Evolutionary conservation across 202 grass and related monocot species (phyloP), one percentile per base, ranked within the genome.

Genomic region (Elaeis oleifera): DNA sequence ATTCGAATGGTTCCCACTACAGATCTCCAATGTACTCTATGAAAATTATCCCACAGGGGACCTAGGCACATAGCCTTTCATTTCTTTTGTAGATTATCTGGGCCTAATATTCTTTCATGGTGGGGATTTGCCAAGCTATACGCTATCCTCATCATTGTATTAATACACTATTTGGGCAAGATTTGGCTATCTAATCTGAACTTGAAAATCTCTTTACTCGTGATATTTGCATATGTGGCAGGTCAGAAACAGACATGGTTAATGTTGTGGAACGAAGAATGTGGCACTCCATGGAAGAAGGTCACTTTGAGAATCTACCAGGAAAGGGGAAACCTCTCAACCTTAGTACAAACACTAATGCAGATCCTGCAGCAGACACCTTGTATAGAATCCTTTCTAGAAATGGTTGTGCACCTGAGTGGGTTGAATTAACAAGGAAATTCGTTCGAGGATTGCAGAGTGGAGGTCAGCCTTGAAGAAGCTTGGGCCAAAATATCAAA

Each of bases 281-380:
- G 79, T 90, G 86, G 83, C 83, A 84, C 56, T 90, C 90, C 3
- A 96, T 96, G 83, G 90, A 95, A 77, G 80, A 90, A 80, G 90
- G 90, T 9, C 83, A 90, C 32, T 90, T 95, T 53, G 90, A 95
- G 69, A 95, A 95, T 17, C 80, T 95, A 18, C 78, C 83, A 16
- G 90, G 90, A 50, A 95, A 87, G 75, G 90, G 90, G 23, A 86
- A 81, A 56, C 83, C 86, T 56, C 64, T 85, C 26, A 77, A 90
- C 60, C 74, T 90, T 19, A 51, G 28, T 25, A 69, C 80, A 50
- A 90, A 88, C 23, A 83, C 90, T 20, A 81, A 96, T 48, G 86
- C 75, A 0, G 90, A 96, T 72, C 86, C 86, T 23, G 86, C 90
- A 8, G 83, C 90, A 70, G 90, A 90, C 51, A 96, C 90, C 31